These are phyloP conservation scores for Aspergillus conjunctus DNA, from an alignment of 495 filamentous ascomycete species.

Conservation along the genomic window DNA sequence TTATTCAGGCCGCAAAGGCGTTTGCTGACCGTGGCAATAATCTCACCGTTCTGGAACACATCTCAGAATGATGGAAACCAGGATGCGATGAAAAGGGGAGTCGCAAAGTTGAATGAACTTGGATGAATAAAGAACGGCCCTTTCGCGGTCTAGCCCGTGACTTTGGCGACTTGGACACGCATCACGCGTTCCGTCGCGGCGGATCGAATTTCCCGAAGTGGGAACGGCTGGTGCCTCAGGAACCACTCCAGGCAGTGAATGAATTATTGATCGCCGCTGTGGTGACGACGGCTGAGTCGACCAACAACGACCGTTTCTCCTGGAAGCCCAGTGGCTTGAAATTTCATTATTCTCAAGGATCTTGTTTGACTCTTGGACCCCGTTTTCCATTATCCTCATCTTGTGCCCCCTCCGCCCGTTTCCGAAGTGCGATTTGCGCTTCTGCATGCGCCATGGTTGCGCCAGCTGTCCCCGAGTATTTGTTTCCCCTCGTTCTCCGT, in stretches of 20 bases:
- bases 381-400: slow-evolving; percentile 13
- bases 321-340: slow-evolving; percentile 9
- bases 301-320: not conserved
- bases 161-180: slow-evolving; percentile 22
- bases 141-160: slow-evolving; percentile 14
- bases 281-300: slow-evolving; percentile 24
- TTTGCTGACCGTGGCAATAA: slow-evolving; percentile 15
- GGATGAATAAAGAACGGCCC: slow-evolving; percentile 8
- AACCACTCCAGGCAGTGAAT: slow-evolving; percentile 24
- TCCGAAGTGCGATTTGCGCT: slow-evolving; percentile 23
- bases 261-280: slow-evolving; percentile 15
- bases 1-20: slow-evolving; percentile 25
- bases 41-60: slow-evolving; percentile 20
- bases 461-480: slow-evolving; percentile 88
- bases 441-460: slow-evolving; percentile 69
- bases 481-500: slow-evolving; percentile 35
- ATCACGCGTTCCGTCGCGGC: slow-evolving; percentile 34
- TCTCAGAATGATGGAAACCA: slow-evolving; percentile 19
- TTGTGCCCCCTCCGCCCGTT: not conserved
- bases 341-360: slow-evolving; percentile 19
- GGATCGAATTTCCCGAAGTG: slow-evolving; percentile 30
- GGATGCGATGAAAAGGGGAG: slow-evolving; percentile 8
- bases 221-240: slow-evolving; percentile 36
- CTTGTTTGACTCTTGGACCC: slow-evolving; percentile 5
- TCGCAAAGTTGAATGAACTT: slow-evolving; percentile 1